Base-by-base conservation (phyloP, 2,329 filamentous ascomycete genomes). In the Fusarium nygamai region DNA sequence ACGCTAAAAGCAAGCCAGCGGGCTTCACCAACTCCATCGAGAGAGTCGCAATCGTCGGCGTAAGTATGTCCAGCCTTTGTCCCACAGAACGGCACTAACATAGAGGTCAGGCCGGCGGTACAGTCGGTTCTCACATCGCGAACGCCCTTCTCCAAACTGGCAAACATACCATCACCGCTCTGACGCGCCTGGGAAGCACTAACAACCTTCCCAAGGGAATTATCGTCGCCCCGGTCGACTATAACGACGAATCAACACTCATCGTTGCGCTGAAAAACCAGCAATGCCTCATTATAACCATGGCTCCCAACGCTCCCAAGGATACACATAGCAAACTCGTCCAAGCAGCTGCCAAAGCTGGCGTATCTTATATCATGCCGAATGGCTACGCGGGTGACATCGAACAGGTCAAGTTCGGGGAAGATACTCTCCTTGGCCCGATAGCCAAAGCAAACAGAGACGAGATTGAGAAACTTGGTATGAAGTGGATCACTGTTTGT, bases 221-320 rank as follows among this genome's bases (percentile, higher is more conserved):
- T 29, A 76, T 80, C 5, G 71, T 83, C 20, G 82, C 80, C 34
- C 67, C 75, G 8, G 80, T 90, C 34, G 81, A 87, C 75, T 88
- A 88, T 70, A 78, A 81, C 33, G 80, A 87, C 51, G 75, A 82
- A 14, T 53, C 76, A 1, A 82, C 85, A 4, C 75, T 92, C 17
- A 80, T 88, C 6, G 73, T 77, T 1, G 88, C 88, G 5, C 84
- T 92, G 5, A 75, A 80, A 29, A 87, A 83, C 64, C 88, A 91
- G 69, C 84, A 92, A n/a, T 84, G 85, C 17, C 79, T 90, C 8
- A 83, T 89, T 75, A 88, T 90, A 72, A 86, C 87, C 36, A 77
- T 89, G 63, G 75, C 83, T 12, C 80, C 81, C 6, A 74, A 66
- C 0, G 86, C 85, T 0, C 82, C 86, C 1, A 76, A 64, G 0